Conservation (phyloP, 805 yeast genomes). For the Saturnispora sanitii region DNA sequence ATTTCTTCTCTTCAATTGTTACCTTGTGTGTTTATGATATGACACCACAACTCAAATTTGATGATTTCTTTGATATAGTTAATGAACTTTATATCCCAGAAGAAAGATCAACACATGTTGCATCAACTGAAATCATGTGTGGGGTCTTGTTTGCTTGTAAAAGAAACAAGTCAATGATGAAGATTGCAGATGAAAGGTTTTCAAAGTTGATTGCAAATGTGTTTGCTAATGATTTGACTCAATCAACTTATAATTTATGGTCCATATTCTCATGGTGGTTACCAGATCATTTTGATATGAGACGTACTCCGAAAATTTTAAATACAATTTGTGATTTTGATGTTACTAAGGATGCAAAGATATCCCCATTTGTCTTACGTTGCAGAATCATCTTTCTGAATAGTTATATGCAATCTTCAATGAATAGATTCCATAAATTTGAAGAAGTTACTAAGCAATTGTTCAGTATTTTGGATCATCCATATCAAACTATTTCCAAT, state of each 20-base stretch:
- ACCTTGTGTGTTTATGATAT: constrained; percentile 38
- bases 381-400: constrained; percentile 49
- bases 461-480: constrained; percentile 46
- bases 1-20: constrained; percentile 42
- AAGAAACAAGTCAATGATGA: constrained; percentile 22
- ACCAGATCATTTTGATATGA: constrained; percentile 52
- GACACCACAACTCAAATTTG: constrained; percentile 33
- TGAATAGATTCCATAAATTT: constrained; percentile 38
- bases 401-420: constrained; percentile 25
- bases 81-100: constrained; percentile 44
- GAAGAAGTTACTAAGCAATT: constrained; percentile 35
- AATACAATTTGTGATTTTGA: constrained; percentile 37
- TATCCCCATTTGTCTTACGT: constrained; percentile 53
- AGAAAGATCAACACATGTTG: constrained; percentile 70
- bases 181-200: constrained; percentile 38
- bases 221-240: constrained; percentile 53
- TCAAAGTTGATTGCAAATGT: constrained; percentile 34
- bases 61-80: constrained; percentile 44
- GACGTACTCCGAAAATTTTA: constrained; percentile 52
- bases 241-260: constrained; percentile 71
- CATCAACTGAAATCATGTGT: constrained; percentile 57
- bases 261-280: constrained; percentile 64
- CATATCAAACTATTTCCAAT: constrained; percentile 63
- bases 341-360: constrained; percentile 38
- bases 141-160: constrained; percentile 51